Evolutionary conservation across 768 basidiomycete genomes (phyloP).

Genomic region (Termitomyces titanicus): DNA sequence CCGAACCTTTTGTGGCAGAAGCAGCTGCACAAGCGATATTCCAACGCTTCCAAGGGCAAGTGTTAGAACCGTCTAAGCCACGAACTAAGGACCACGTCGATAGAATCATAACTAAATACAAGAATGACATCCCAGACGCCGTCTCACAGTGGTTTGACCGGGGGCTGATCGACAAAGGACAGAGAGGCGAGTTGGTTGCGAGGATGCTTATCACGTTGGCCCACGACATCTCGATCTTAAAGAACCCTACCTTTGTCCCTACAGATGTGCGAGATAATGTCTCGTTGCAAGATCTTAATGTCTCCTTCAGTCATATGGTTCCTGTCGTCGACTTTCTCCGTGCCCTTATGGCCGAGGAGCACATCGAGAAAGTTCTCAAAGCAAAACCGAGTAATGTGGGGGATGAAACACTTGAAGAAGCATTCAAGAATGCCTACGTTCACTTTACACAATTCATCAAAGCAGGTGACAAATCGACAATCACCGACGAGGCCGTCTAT

Average conservation of each 20-base stretch:
- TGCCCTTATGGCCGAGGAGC: neutral
- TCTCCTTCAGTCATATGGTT: neutral
- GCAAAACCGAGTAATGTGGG: neutral
- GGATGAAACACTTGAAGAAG: neutral
- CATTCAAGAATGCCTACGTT: neutral
- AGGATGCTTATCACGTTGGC: neutral
- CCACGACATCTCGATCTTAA: too few species aligned
- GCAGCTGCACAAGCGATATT: neutral
- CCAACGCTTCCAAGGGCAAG: too few species aligned
- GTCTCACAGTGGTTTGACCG: neutral
- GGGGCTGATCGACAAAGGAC: neutral
- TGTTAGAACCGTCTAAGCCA: too few species aligned
- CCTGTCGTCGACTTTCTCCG: neutral
- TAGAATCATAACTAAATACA: neutral
- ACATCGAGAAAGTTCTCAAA: neutral
- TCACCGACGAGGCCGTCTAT: neutral
- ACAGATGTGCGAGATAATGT: too few species aligned
- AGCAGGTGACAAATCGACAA: neutral
- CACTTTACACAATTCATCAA: neutral
- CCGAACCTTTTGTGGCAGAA: conserved; percentile 1
- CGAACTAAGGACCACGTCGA: too few species aligned
- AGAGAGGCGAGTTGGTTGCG: neutral
- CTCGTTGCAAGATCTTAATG: too few species aligned
- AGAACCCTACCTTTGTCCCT: too few species aligned
- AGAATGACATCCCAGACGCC: neutral